Base-by-base conservation (phyloP, 2,329 filamentous ascomycete species). In the Exophiala xenobiotica region DNA sequence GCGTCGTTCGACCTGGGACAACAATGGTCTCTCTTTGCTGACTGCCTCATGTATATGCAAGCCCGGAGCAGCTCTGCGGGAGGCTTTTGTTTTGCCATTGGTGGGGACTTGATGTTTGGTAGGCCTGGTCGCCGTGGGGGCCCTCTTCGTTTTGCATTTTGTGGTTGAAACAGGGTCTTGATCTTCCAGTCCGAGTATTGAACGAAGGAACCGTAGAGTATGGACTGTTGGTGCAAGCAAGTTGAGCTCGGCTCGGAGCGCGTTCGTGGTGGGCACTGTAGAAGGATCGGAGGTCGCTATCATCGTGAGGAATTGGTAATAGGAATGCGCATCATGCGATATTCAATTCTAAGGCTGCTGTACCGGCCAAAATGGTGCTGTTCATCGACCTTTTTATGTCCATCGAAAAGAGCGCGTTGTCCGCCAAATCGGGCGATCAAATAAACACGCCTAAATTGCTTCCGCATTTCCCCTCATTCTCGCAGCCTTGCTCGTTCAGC, bases 1-100 rank as follows among this genome's bases (percentile, higher is more conserved):
- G 1, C 71, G 63, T 47, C 67, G 68, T 51, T 74, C 68, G 45
- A n/a, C 40, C 12, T 26, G 33, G 6, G 49, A 51, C 9, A 58
- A 39, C 14, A 23, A 9, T 9, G 43, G 43, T n/a, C 16, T 19
- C 37, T 40, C 12, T 8, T 16, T 18, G 44, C 35, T 31, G 12
- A 20, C 14, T 33, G n/a, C 31, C n/a, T 42, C 48, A 41, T 59
- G 53, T 9, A 59, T 49, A 9, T 16, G 45, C 14, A 54, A 46
- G 23, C 22, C 20, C 16, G 49, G 23, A n/a, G n/a, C 43, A 19
- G 31, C 44, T 26, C 44, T 48, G 20, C 45, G 37, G 14, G 27
- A 19, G 3, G 29, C 27, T 16, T 26, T 60, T 22, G 20, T 23
- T 2, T 57, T 59, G n/a, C 58, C 49, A 27, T 61, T 61, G 2